Conservation (phyloP, 1,139 yeast species). For the Meyerozyma athensensis region DNA sequence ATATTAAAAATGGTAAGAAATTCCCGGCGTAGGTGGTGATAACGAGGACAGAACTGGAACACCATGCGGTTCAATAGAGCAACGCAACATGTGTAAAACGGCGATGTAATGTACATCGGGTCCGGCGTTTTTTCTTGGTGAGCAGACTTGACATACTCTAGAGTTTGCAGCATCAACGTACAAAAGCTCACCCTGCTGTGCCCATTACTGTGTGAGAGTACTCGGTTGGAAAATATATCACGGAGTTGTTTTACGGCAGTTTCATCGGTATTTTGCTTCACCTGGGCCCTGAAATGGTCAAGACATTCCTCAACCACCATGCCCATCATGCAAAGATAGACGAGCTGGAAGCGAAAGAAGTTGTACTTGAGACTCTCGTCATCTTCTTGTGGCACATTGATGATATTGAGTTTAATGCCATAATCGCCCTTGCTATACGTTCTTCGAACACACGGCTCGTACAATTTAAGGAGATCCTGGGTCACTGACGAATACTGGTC, state of each 20-base stretch:
- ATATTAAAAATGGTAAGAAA: neutral
- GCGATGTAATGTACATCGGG: neutral
- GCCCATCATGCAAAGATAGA: slow-evolving; percentile 28
- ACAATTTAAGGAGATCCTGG: neutral
- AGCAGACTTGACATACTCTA: neutral
- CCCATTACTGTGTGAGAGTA: slow-evolving; percentile 4
- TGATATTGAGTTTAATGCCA: neutral
- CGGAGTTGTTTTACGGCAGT: slow-evolving; percentile 15
- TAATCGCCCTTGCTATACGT: neutral
- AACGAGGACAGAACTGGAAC: slow-evolving; percentile 1
- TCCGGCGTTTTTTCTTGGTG: neutral
- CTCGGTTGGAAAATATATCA: slow-evolving; percentile 24
- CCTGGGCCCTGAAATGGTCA: slow-evolving; percentile 18
- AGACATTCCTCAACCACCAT: slow-evolving; percentile 32
- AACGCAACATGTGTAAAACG: slow-evolving; percentile 16
- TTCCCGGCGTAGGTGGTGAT: neutral
- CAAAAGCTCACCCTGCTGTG: slow-evolving; percentile 1
- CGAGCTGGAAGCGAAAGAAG: slow-evolving; percentile 17
- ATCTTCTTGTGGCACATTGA: neutral
- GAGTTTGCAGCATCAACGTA: neutral
- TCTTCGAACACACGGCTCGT: neutral
- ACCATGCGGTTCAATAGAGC: slow-evolving; percentile 20
- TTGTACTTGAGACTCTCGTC: slow-evolving; percentile 13
- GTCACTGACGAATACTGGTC: neutral
- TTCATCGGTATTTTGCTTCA: slow-evolving; percentile 11